phyloP scores from a whole-genome alignment of 2,329 filamentous ascomycete genomes.

The Fusarium nodosum region DNA sequence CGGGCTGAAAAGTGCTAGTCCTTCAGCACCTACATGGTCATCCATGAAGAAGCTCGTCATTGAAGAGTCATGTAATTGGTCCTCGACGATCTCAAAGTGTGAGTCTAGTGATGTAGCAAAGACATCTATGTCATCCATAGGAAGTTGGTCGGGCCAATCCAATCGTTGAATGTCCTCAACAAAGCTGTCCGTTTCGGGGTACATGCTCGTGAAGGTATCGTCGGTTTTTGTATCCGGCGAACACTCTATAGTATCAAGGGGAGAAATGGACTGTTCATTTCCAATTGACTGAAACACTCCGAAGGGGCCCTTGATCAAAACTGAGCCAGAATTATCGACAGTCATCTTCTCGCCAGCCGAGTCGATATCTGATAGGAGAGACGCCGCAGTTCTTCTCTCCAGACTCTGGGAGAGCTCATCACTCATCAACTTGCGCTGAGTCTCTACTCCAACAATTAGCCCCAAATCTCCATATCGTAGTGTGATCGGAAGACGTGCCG shows the following conservation, averaged over 20 bases:
- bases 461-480: too few species aligned
- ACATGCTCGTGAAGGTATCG: slow-evolving; percentile 29
- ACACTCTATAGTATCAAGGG: slow-evolving; percentile 4
- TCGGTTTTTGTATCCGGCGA: slow-evolving; percentile 27
- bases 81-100: slow-evolving; percentile 11
- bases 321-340: background rate
- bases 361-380: slow-evolving; percentile 47
- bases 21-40: slow-evolving; percentile 42
- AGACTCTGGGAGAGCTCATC: slow-evolving; percentile 53
- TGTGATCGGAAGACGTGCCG: slow-evolving; percentile 40
- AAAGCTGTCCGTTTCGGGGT: slow-evolving; percentile 37
- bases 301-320: slow-evolving; percentile 42
- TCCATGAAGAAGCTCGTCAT: slow-evolving; percentile 41
- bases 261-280: background rate
- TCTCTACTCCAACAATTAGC: slow-evolving; percentile 32
- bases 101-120: slow-evolving; percentile 41
- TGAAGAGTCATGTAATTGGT: slow-evolving; percentile 28
- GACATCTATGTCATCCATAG: slow-evolving; percentile 38
- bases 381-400: slow-evolving; percentile 40
- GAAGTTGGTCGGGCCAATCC: slow-evolving; percentile 44
- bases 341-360: slow-evolving; percentile 41
- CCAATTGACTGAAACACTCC: slow-evolving; percentile 37
- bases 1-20: slow-evolving; percentile 41
- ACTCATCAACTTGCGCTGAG: slow-evolving; percentile 44
- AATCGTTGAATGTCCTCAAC: slow-evolving; percentile 42